These are phyloP conservation scores for Neoboletus subvelutipes DNA, from an alignment of 768 basidiomycete species.

Conservation along the genomic window DNA sequence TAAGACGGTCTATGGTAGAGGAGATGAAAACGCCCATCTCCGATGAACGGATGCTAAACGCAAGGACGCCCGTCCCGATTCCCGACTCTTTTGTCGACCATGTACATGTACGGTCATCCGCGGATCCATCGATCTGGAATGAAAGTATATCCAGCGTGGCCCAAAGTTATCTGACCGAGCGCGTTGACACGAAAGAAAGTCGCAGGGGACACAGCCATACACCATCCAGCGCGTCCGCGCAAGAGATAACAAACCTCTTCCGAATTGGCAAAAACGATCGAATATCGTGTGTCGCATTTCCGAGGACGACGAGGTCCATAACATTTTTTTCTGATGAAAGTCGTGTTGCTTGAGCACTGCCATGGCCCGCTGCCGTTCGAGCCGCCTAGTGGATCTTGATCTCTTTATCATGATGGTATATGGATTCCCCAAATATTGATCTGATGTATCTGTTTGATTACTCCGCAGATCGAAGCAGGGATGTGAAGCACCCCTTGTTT, in stretches of 20 bases:
- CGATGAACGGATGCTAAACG: conserved; percentile 3
- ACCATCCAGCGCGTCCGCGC: neutral
- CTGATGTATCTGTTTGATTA: conserved; percentile 16
- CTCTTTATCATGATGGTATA: neutral
- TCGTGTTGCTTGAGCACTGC: neutral
- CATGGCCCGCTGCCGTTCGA: neutral
- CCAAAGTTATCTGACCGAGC: neutral
- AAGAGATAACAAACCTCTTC: neutral
- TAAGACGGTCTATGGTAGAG: conserved; percentile 3
- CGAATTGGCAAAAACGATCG: conserved; percentile 12
- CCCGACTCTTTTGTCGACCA: neutral
- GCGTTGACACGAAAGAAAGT: neutral
- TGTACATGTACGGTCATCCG: neutral
- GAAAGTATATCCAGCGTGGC: neutral
- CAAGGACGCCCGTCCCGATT: neutral
- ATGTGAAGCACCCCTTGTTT: conserved; percentile 6
- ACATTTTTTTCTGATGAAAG: conserved; percentile 2
- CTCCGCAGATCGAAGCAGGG: conserved; percentile 29
- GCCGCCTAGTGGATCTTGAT: conserved; percentile 8
- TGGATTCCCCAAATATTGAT: conserved; percentile 16
- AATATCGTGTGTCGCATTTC: conserved; percentile 19
- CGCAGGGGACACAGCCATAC: neutral
- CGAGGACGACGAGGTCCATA: conserved; percentile 20
- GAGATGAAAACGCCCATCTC: conserved; percentile 12
- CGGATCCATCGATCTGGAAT: neutral